Evolutionary conservation across 2,329 filamentous ascomycete genomes (phyloP).

Genomic region (Hypoxylon sp.): DNA sequence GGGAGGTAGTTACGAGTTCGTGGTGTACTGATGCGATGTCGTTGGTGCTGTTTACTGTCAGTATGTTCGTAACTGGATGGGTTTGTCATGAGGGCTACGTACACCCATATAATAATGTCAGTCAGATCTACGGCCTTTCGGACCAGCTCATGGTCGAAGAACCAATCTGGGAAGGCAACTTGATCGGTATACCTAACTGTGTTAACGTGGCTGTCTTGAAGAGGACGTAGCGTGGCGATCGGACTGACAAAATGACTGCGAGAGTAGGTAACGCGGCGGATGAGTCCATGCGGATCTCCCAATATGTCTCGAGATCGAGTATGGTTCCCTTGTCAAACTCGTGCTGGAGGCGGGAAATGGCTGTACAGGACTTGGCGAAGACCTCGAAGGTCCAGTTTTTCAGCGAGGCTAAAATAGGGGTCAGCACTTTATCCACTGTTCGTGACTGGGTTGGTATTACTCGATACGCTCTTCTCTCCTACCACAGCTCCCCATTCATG

Average conservation of each 20-base stretch:
- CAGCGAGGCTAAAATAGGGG: conserved; percentile 4
- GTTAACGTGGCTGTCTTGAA: neutral
- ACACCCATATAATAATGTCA: conserved; percentile 24
- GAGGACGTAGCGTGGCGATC: neutral
- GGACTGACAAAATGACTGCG: conserved; percentile 21
- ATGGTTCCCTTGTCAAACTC: conserved; percentile 16
- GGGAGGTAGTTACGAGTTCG: conserved; percentile 20
- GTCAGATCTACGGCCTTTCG: conserved; percentile 10
- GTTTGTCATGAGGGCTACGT: neutral
- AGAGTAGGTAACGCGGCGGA: conserved; percentile 13
- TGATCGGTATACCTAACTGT: conserved; percentile 13
- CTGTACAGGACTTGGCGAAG: conserved; percentile 13
- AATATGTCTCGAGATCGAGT: conserved; percentile 23
- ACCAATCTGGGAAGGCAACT: conserved; percentile 21
- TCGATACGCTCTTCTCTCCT: conserved; percentile 16
- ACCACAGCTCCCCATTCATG: conserved; percentile 21
- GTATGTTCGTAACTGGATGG: neutral
- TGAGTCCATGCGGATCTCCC: conserved; percentile 21
- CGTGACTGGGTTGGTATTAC: conserved; percentile 1
- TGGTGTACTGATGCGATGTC: conserved; percentile 24
- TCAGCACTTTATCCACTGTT: neutral
- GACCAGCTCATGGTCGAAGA: conserved; percentile 16
- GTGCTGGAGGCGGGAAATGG: conserved; percentile 12
- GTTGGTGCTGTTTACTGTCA: conserved; percentile 16
- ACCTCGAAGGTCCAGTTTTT: conserved; percentile 22